Evolutionary conservation across 345 rosid genomes (phyloP).

Genomic region (Bruguiera gymnorhiza): DNA sequence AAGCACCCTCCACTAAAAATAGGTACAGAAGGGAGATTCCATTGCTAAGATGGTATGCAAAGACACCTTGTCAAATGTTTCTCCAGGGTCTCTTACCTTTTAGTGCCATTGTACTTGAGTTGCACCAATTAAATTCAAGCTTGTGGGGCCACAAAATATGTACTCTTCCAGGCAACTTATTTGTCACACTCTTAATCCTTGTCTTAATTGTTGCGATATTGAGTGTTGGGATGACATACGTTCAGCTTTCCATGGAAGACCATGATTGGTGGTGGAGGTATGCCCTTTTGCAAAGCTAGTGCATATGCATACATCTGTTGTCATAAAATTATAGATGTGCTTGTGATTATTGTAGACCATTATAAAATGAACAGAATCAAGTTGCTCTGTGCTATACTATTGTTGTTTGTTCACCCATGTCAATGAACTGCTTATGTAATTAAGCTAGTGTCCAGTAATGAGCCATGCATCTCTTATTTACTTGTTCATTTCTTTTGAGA

Average conservation of each 20-base stretch:
- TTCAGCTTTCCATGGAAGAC: conserved; percentile 80
- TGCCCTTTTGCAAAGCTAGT: conserved; percentile 18
- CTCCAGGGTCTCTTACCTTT: conserved; percentile 71
- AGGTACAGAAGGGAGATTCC: conserved; percentile 65
- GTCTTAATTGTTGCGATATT: conserved; percentile 52
- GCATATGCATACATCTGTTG: background rate
- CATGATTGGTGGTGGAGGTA: conserved; percentile 99
- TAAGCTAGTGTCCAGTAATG: too few species aligned
- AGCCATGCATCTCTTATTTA: too few species aligned
- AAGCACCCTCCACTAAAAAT: conserved; percentile 53
- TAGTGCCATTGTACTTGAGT: conserved; percentile 64
- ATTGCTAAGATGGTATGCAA: conserved; percentile 53
- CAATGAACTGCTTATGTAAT: too few species aligned
- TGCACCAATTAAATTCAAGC: conserved; percentile 59
- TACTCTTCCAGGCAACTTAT: conserved; percentile 57
- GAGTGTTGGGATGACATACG: conserved; percentile 65
- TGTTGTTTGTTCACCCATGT: too few species aligned
- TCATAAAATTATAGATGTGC: background rate
- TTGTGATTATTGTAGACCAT: background rate
- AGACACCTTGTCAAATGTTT: conserved; percentile 61
- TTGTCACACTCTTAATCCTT: conserved; percentile 53
- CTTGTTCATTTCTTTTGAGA: too few species aligned
- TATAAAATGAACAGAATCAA: background rate
- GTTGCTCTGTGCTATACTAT: too few species aligned
- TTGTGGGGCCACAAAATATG: conserved; percentile 76